phyloP scores from a whole-genome alignment of 345 rosid genomes.

The Cardamine occulta region DNA sequence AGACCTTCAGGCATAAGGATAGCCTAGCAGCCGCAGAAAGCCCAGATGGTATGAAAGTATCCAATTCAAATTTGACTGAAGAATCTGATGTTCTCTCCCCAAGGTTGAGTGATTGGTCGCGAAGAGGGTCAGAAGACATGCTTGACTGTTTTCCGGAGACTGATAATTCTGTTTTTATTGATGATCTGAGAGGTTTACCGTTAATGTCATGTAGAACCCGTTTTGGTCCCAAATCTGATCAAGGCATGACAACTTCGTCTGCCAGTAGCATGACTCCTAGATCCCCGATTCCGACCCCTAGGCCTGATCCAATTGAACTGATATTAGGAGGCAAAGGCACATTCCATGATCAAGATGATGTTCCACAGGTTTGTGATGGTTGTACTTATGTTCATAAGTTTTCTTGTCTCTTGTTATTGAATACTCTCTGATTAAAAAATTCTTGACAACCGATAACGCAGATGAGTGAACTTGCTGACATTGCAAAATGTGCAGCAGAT shows the following conservation, averaged over 20 bases:
- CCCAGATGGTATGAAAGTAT: slow-evolving; percentile 87
- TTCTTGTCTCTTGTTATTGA: slow-evolving; percentile 15
- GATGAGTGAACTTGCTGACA: slow-evolving; percentile 98
- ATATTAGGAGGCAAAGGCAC: slow-evolving; percentile 83
- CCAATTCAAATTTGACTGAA: slow-evolving; percentile 86
- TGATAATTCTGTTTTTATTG: slow-evolving; percentile 77
- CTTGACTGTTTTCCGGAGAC: slow-evolving; percentile 93
- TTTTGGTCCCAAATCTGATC: slow-evolving; percentile 96
- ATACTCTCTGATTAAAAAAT: slow-evolving; percentile 23
- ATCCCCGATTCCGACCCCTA: slow-evolving; percentile 94
- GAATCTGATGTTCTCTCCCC: slow-evolving; percentile 92
- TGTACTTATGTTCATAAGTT: slow-evolving; percentile 10
- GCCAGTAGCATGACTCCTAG: slow-evolving; percentile 99
- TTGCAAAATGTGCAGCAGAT: slow-evolving; percentile 91
- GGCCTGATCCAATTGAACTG: slow-evolving; percentile 84
- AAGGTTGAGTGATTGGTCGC: slow-evolving; percentile 93
- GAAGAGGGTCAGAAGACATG: slow-evolving; percentile 99
- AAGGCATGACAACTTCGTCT: slow-evolving; percentile 96
- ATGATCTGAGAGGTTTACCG: slow-evolving; percentile 91
- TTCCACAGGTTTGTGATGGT: slow-evolving; percentile 70
- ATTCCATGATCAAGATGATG: slow-evolving; percentile 80
- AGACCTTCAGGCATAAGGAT: slow-evolving; percentile 79
- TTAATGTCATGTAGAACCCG: slow-evolving; percentile 95
- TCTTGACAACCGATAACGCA: slow-evolving; percentile 48
- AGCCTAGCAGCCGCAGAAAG: slow-evolving; percentile 67